Evolutionary conservation across 2,329 filamentous ascomycete genomes (phyloP).

Genomic region (Dissoconium aciculare): DNA sequence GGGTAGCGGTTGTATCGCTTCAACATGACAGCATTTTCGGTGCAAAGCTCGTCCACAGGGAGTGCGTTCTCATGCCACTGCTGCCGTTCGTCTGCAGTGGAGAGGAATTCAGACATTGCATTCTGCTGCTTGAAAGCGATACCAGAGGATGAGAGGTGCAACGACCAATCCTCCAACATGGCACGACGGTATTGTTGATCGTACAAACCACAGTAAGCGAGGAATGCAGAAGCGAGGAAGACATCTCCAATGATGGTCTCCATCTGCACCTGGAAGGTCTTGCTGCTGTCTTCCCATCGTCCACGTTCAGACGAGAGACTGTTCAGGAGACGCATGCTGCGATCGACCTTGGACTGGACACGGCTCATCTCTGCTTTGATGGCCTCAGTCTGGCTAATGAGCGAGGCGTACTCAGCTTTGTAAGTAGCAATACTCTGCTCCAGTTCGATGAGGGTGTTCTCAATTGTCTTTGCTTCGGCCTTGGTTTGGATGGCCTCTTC

Average conservation of each 20-base stretch:
- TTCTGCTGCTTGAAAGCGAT: constrained; percentile 88
- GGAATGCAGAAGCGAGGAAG: constrained; percentile 86
- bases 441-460: constrained; percentile 68
- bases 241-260: constrained; percentile 92
- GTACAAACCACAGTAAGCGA: constrained; percentile 92
- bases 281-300: constrained; percentile 94
- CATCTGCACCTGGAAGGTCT: constrained; percentile 95
- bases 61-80: constrained; percentile 89
- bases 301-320: constrained; percentile 85
- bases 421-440: constrained; percentile 87
- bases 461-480: constrained; percentile 80
- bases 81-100: constrained; percentile 85
- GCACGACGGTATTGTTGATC: constrained; percentile 96
- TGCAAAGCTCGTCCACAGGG: constrained; percentile 93
- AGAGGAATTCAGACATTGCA: constrained; percentile 89
- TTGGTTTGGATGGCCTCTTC: constrained; percentile 83
- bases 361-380: constrained; percentile 96
- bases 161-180: constrained; percentile 95
- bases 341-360: constrained; percentile 95
- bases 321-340: constrained; percentile 84
- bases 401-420: constrained; percentile 86
- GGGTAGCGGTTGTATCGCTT: constrained; percentile 98
- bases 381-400: constrained; percentile 92
- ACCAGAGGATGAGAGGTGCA: constrained; percentile 84
- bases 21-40: constrained; percentile 93